Conservation (phyloP, 23 red algal species). For the Gracilaria vermiculophylla region DNA sequence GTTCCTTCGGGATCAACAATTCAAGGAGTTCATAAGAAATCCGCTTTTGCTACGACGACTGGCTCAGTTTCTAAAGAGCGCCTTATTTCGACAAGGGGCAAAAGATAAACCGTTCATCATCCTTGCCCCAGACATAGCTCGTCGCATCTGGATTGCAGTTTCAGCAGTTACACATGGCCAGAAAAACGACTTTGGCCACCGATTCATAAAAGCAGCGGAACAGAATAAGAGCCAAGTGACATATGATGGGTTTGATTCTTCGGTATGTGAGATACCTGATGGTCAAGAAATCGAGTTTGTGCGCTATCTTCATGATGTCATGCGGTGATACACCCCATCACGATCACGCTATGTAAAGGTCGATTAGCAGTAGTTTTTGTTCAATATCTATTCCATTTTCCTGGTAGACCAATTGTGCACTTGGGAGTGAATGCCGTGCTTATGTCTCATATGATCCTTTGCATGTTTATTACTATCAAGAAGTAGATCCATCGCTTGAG, state of each 20-base stretch:
- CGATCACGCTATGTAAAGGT: background rate
- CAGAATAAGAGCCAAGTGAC: conserved; percentile 54
- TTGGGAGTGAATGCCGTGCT: too few species aligned
- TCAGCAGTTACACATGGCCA: conserved; percentile 26
- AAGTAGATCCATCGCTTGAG: background rate
- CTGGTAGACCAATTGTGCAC: background rate
- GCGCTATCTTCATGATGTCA: conserved; percentile 77
- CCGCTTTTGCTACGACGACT: conserved; percentile 63
- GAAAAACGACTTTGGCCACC: conserved; percentile 72
- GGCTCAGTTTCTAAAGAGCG: conserved; percentile 61
- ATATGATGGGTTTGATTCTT: conserved; percentile 72
- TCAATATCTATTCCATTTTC: background rate
- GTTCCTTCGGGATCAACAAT: conserved; percentile 70
- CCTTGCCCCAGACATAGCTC: conserved; percentile 42
- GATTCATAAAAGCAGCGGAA: conserved; percentile 71
- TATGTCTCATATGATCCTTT: too few species aligned
- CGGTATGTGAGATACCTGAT: conserved; percentile 67
- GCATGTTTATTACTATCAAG: background rate
- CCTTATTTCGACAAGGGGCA: conserved; percentile 66
- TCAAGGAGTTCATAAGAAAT: conserved; percentile 52
- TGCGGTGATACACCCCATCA: conserved; percentile 6
- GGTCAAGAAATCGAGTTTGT: conserved; percentile 88
- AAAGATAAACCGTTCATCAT: conserved; percentile 79
- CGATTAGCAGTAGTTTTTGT: background rate
- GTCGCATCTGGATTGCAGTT: conserved; percentile 69